Base-by-base conservation (phyloP, 1,284 basidiomycete genomes). In the Heterobasidion annosum region DNA sequence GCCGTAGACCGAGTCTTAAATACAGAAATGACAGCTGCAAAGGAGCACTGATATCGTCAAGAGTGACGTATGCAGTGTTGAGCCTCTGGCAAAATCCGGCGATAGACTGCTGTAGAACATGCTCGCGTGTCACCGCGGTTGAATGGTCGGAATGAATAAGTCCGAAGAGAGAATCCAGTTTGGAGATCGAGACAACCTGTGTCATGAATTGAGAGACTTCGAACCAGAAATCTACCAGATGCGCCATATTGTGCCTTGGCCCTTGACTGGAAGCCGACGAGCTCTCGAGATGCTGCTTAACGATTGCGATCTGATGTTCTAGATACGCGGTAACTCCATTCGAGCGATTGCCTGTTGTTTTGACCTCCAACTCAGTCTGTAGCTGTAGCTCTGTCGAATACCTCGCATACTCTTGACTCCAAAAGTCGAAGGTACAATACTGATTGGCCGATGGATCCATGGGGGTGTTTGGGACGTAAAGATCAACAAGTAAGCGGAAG, bases 391-490 rank as follows among this genome's bases (percentile, higher is more conserved):
- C 82, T 6, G 71, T 70, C 0, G 66, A 60, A 0, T 91, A 63
- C n/a, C 73, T 65, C 0, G 67, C 62, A 15, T 75, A 66, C 53
- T 83, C 74, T n/a, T 72, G 64, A n/a, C 65, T 62, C 61, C 79
- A 73, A 48, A 87, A 81, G 42, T 75, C 70, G 5, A 68, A 68
- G 0, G 76, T 73, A 40, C 79, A 81, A 48, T 76, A 76, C 51
- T 85, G 78, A 35, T 88, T 78, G 16, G 84, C 83, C 13, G 88
- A 82, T 8, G 96, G 96, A 67, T 99, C 97, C 53, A 98, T 72
- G 1, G 95, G 93, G 3, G 85, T 73, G 64, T 92, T 82, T 0
- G 97, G 94, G 49, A 98, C 76, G 65, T 89, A 90, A n/a, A 96
- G 75, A 1, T 82, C 73, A 15, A 92, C 65, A 34, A 91, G 67